Conservation (phyloP, 805 yeast species). For the Scheffersomyces lignosus region DNA sequence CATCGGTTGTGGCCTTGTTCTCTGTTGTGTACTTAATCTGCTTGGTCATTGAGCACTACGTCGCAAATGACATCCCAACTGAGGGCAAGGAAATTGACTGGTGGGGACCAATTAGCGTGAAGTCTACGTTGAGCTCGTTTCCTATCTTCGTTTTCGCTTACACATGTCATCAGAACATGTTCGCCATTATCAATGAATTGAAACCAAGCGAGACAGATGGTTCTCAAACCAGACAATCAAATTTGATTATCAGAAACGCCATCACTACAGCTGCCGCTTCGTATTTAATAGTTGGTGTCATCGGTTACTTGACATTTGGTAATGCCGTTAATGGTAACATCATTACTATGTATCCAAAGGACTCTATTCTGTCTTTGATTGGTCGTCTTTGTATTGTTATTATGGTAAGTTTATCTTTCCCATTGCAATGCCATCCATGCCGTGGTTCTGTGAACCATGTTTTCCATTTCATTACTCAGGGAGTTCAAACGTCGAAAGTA, state of each 20-base stretch:
- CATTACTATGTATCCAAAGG: constrained; percentile 62
- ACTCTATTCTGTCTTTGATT: constrained; percentile 45
- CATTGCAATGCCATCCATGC: constrained; percentile 80
- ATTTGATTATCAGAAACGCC: constrained; percentile 54
- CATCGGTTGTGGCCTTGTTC: constrained; percentile 66
- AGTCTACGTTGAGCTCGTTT: constrained; percentile 56
- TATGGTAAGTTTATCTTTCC: constrained; percentile 76
- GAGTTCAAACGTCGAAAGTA: constrained; percentile 25
- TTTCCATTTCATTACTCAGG: constrained; percentile 45
- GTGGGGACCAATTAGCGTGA: constrained; percentile 42
- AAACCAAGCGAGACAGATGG: constrained; percentile 34
- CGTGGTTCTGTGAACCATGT: constrained; percentile 73
- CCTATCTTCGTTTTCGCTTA: constrained; percentile 78
- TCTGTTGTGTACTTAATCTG: constrained; percentile 65
- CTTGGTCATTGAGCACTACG: constrained; percentile 53
- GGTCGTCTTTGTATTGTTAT: constrained; percentile 66
- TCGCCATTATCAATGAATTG: constrained; percentile 72
- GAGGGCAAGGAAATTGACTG: constrained; percentile 18
- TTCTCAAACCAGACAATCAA: constrained; percentile 45
- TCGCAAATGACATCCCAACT: constrained; percentile 23
- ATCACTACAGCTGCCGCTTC: constrained; percentile 53
- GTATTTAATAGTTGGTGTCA: constrained; percentile 63
- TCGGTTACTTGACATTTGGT: constrained; percentile 79
- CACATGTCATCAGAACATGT: constrained; percentile 81
- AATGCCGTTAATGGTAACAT: constrained; percentile 63